phyloP scores from a whole-genome alignment of 345 rosid species.

The Gossypium raimondii region DNA sequence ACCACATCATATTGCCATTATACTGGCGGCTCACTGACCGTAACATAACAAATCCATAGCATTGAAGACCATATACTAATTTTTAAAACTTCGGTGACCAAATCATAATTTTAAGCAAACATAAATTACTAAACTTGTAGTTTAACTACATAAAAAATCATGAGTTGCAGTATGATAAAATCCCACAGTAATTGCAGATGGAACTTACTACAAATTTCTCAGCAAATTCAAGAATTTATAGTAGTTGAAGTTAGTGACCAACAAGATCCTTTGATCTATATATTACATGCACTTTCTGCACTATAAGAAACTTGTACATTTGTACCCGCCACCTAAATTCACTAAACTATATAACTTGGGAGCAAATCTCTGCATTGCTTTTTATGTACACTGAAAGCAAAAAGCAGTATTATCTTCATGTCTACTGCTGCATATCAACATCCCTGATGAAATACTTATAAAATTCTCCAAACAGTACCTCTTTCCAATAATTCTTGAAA shows the following conservation, averaged over 20 bases:
- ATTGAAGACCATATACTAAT: no score
- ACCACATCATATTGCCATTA: no score
- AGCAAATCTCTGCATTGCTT: background rate
- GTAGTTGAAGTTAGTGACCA: no score
- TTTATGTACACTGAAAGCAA: slow-evolving; percentile 6
- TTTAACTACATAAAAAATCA: background rate
- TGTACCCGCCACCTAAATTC: background rate
- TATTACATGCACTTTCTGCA: background rate
- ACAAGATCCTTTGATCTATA: background rate
- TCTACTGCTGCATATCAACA: background rate
- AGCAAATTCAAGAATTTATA: background rate
- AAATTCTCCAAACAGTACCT: background rate
- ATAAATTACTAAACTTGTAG: no score
- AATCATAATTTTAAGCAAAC: no score
- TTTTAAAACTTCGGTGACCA: no score
- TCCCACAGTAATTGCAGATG: background rate
- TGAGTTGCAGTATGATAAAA: background rate
- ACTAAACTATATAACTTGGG: background rate
- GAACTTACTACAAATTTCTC: background rate
- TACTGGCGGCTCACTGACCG: no score
- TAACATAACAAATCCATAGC: no score
- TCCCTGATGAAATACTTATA: slow-evolving; percentile 1
- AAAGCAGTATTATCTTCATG: background rate
- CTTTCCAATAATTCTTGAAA: background rate
- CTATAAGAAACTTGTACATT: no score